Base-by-base conservation (phyloP, 2,329 filamentous ascomycete species). In the Juglanconis sp. region DNA sequence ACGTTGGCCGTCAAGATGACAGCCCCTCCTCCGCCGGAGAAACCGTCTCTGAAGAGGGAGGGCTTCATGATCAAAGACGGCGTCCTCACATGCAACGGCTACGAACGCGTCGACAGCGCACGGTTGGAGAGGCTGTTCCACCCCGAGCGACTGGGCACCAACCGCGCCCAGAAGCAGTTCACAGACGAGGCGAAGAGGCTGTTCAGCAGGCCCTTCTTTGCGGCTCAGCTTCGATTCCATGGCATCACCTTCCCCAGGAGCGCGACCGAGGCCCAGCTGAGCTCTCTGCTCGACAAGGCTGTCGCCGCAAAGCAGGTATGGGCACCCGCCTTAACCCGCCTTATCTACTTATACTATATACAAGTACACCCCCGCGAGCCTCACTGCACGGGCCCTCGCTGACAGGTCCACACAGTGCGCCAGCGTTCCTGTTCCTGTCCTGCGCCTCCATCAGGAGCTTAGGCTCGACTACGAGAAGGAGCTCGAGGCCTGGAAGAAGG, bases 11-110 rank as follows among this genome's bases (percentile, higher is more conserved):
- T 24, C 17, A 24, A 24, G 17, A 38, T 38, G 35, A 11, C 35
- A 38, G 7, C 35, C 35, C 35, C 35, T 44, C 40, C 40, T 44
- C 40, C 40, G 15, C 40, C 44, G 10, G 44, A 47, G 44, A 47
- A 47, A 11, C 44, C 44, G 6, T 24, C 17, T 24, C 4, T 47
- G 5, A 70, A 53, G 68, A 30, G 42, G 15, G 17, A 48, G 31
- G 54, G 54, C 32, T 53, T 48, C 9, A 38, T 11, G 8, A 51
- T 44, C 38, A 11, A 15, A 30, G 40, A 42, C 15, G 52, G 32
- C 17, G 36, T 56, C 17, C 15, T 56, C 40, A 56, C 13, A 9
- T 47, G 35, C 53, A 47, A 32, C 10, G 40, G 32, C 24, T 34
- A 38, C 15, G 38, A 10, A 30, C 17, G 5, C 11, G 47, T 52